phyloP scores from a whole-genome alignment of 2,329 filamentous ascomycete species.

The Lasiodiplodia theobromae region DNA sequence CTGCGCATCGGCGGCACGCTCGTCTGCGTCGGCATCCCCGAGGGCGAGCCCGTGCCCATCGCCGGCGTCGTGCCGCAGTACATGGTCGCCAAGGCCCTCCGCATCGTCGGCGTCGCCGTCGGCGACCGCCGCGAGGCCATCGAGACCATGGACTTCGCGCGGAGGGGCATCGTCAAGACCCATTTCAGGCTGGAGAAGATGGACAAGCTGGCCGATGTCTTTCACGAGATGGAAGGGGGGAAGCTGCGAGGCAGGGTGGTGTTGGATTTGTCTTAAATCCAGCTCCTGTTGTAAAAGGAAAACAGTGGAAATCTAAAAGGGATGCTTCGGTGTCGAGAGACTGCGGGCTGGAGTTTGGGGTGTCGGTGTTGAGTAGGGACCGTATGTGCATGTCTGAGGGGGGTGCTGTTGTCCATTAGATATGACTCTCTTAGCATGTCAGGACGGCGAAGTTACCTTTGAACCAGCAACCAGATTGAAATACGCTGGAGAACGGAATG shows the following conservation, averaged over 20 bases:
- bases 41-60: slow-evolving; percentile 56
- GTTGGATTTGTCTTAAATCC: slow-evolving; percentile 48
- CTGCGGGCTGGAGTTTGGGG: neutral
- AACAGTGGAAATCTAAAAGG: neutral
- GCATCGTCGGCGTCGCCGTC: slow-evolving; percentile 55
- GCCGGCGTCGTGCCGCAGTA: slow-evolving; percentile 49
- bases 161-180: slow-evolving; percentile 55
- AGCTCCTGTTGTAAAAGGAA: neutral
- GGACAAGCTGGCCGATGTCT: slow-evolving; percentile 55
- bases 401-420: neutral
- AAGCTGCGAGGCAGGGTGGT: slow-evolving; percentile 57
- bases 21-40: slow-evolving; percentile 57
- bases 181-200: slow-evolving; percentile 56
- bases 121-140: slow-evolving; percentile 57
- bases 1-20: slow-evolving; percentile 55
- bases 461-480: neutral
- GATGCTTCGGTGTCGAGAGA: neutral
- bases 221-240: slow-evolving; percentile 55
- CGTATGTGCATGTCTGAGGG: neutral
- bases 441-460: neutral
- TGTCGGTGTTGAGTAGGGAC: neutral
- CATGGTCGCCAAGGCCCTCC: slow-evolving; percentile 52
- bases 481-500: neutral
- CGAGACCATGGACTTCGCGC: slow-evolving; percentile 56
- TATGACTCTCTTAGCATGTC: slow-evolving; percentile 6